Percentiles rank a stretch among this genome's conserved stretches.
phyloP scores from a whole-genome alignment of 768 basidiomycete genomes.

The Auricularia cornea region DNA sequence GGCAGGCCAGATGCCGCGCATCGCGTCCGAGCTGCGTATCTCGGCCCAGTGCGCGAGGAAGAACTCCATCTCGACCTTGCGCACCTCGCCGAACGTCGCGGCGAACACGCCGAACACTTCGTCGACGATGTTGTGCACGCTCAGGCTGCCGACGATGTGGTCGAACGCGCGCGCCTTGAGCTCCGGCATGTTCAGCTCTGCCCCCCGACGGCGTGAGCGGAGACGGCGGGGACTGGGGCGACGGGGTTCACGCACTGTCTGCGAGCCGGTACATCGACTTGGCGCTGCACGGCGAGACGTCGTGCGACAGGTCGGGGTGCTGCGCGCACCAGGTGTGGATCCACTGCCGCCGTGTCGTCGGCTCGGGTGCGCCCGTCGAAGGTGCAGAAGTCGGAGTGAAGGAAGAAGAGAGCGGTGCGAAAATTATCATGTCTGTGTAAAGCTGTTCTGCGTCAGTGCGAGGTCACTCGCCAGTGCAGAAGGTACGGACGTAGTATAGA shows the following conservation, averaged over 20 bases:
- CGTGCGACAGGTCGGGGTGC: conserved; percentile 48
- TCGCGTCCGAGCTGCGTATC: conserved; percentile 73
- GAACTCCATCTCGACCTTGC: conserved; percentile 70
- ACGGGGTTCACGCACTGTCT: conserved; percentile 69
- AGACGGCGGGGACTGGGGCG: too few species aligned
- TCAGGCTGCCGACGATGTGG: conserved; percentile 71
- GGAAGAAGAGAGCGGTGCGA: conserved; percentile 75
- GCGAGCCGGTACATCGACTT: conserved; percentile 80
- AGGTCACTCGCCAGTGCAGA: background rate
- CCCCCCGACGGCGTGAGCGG: too few species aligned
- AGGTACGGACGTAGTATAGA: conserved; percentile 62
- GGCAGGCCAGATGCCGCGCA: conserved; percentile 79
- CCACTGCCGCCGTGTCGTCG: conserved; percentile 54
- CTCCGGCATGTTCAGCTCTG: conserved; percentile 65
- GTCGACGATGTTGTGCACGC: conserved; percentile 71
- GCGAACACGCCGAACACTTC: conserved; percentile 85
- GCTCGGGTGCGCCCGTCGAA: conserved; percentile 9
- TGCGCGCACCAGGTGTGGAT: conserved; percentile 56
- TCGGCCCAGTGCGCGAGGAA: conserved; percentile 78
- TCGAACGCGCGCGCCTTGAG: conserved; percentile 69
- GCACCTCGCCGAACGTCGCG: conserved; percentile 69
- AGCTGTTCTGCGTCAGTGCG: conserved; percentile 36
- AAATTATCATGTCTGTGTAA: conserved; percentile 78
- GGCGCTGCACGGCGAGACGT: conserved; percentile 56
- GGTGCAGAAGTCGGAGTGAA: conserved; percentile 25